Evolutionary conservation across 108 stramenopile genomes (phyloP).

Genomic region (Mayamaea pseudoterrestris): DNA sequence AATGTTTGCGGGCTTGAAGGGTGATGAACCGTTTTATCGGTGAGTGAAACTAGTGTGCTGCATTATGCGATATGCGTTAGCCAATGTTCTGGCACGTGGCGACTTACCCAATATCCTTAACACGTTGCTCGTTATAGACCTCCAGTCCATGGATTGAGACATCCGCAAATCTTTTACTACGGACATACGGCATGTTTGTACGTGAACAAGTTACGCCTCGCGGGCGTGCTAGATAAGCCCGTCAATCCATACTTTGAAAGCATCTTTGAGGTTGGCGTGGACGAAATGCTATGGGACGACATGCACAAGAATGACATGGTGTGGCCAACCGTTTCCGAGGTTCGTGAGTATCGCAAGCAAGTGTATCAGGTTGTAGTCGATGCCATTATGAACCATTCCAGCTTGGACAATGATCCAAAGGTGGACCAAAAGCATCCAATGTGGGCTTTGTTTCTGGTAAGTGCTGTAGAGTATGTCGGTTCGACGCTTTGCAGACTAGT

Average conservation of each 20-base stretch:
- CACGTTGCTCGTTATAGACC: conserved; percentile 40
- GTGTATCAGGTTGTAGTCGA: conserved; percentile 63
- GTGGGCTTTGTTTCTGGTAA: conserved; percentile 88
- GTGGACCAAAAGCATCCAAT: conserved; percentile 70
- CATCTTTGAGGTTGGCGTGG: conserved; percentile 91
- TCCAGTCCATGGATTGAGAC: conserved; percentile 73
- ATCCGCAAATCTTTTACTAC: conserved; percentile 92
- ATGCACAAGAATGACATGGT: conserved; percentile 84
- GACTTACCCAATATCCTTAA: too few relatives aligned
- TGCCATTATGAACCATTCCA: conserved; percentile 66
- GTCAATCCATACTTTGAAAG: conserved; percentile 80
- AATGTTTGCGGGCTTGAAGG: conserved; percentile 80
- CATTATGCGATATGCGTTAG: too few relatives aligned
- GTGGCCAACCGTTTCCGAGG: conserved; percentile 85
- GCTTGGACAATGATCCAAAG: conserved; percentile 38
- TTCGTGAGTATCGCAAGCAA: conserved; percentile 69
- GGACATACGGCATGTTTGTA: conserved; percentile 87
- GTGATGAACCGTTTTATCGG: conserved; percentile 82
- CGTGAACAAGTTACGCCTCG: conserved; percentile 85
- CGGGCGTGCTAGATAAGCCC: conserved; percentile 62
- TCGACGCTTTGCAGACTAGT: not conserved
- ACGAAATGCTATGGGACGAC: conserved; percentile 96
- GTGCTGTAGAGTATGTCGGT: too few relatives aligned
- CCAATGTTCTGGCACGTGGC: not conserved
- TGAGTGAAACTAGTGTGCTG: conserved; percentile 10